Conservation (phyloP, 2,329 filamentous ascomycete genomes). For the Fusarium neocosmosporiellum region DNA sequence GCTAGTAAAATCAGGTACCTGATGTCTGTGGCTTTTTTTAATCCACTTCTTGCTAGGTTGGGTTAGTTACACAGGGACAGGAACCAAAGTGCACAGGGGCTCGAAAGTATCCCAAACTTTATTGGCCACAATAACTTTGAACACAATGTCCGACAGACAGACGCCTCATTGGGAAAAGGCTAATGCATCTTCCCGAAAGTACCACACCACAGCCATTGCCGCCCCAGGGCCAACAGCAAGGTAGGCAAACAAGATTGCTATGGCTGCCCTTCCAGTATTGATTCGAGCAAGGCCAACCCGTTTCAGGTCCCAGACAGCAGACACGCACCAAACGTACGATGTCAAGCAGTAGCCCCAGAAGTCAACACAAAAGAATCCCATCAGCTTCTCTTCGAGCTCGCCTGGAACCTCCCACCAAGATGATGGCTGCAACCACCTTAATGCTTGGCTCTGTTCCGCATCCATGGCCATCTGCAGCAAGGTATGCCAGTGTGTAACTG, state of each 20-base stretch:
- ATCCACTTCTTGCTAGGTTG: too few species aligned
- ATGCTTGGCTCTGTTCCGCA: neutral
- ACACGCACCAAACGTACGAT: conserved; percentile 14
- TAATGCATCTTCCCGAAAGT: conserved; percentile 19
- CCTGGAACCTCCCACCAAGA: neutral
- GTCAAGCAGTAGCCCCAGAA: conserved; percentile 16
- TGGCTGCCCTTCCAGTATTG: neutral
- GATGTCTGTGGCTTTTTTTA: too few species aligned
- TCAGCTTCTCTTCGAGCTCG: neutral
- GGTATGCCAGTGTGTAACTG: neutral
- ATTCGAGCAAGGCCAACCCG: conserved; percentile 11
- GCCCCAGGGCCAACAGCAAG: conserved; percentile 17
- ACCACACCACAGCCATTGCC: conserved; percentile 20
- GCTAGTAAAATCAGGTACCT: too few species aligned
- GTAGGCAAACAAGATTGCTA: neutral
- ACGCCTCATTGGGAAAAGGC: neutral
- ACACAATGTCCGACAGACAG: neutral
- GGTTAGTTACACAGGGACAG: too few species aligned
- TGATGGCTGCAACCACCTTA: conserved; percentile 6
- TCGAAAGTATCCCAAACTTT: too few species aligned
- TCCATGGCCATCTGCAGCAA: neutral
- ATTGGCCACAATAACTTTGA: too few species aligned
- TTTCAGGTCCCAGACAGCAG: conserved; percentile 19
- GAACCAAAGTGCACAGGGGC: too few species aligned
- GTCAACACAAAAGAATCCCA: conserved; percentile 1